Conservation (phyloP, 169 alveolate species). For the Babesia ovis region DNA sequence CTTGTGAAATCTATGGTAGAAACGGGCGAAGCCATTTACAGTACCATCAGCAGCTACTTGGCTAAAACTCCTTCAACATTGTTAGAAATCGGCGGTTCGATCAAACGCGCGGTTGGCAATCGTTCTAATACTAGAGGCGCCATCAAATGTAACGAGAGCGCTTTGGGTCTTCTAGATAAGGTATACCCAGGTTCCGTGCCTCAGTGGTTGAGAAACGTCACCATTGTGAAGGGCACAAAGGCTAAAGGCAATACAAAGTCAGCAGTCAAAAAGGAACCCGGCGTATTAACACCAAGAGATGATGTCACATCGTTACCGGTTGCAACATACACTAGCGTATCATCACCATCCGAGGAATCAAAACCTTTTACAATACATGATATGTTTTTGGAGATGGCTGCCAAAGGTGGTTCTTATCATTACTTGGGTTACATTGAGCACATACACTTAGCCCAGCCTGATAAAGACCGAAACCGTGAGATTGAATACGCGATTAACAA, state of each 20-base stretch:
- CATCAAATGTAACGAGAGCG: constrained; percentile 48
- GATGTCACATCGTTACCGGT: background rate
- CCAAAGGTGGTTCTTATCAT: constrained; percentile 2
- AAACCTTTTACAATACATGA: constrained; percentile 34
- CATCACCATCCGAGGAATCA: background rate
- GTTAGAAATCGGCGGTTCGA: constrained; percentile 41
- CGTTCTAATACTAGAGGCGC: background rate
- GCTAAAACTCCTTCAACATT: constrained; percentile 56
- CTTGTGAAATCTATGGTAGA: constrained; percentile 22
- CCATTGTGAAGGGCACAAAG: background rate
- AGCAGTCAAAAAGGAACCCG: background rate
- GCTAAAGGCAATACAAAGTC: background rate
- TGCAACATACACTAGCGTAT: background rate
- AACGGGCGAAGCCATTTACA: constrained; percentile 50
- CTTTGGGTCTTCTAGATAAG: constrained; percentile 52
- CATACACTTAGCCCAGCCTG: background rate
- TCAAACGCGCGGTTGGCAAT: constrained; percentile 10
- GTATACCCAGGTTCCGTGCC: constrained; percentile 65
- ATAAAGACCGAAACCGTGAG: constrained; percentile 47
- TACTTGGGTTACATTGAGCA: constrained; percentile 43
- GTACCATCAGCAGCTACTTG: constrained; percentile 45
- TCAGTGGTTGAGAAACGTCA: constrained; percentile 25
- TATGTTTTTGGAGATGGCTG: constrained; percentile 50
- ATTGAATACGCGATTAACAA: constrained; percentile 47
- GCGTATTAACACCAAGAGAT: background rate